Base-by-base conservation (phyloP, 352 stramenopile genomes). In the Thalassiosira hispida region DNA sequence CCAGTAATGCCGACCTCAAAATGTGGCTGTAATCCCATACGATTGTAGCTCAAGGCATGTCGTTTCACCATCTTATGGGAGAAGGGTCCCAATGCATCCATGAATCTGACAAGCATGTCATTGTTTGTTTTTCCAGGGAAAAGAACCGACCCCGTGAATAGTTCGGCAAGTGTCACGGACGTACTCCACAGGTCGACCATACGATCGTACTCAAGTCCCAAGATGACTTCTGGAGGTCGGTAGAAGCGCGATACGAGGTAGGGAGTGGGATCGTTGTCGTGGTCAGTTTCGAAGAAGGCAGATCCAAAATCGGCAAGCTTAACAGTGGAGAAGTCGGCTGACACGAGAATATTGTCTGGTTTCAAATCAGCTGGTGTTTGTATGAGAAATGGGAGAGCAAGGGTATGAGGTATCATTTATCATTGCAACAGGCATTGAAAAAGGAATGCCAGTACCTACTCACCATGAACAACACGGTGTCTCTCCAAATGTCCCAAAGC, bases 231-330 rank as follows among this genome's bases (percentile, higher is more conserved):
- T 1, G 97, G 98, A 18, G 97, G 96, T 60, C 97, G 95, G 87
- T 99, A 99, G 83, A 98, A 99, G 27, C 97, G 91, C 67, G 95
- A 98, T n/a, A 99, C 97, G 7, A 99, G 89, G 79, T 99, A 99
- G 11, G 97, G 97, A 16, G 97, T 98, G 22, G 96, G 95, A 53
- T 98, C 95, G 74, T 98, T 96, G 52, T 97, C 95, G 5, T 91
- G 90, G 18, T 94, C 92, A 20, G 93, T 92, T 62, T 95, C 85
- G 77, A 97, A 95, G 60, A 98, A 98, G 11, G 97, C 97, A 22
- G 91, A 97, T 0, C 97, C 97, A 91, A 99, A 99, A 87, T 99
- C 97, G 68, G 95, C 98, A 16, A 99, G 72, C 83, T 99, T 98
- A 56, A 98, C 90, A 20, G 93, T 97, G 0, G 91, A 96, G 75